phyloP scores from a whole-genome alignment of 2,329 filamentous ascomycete genomes.

The Neofusicoccum laricinum region DNA sequence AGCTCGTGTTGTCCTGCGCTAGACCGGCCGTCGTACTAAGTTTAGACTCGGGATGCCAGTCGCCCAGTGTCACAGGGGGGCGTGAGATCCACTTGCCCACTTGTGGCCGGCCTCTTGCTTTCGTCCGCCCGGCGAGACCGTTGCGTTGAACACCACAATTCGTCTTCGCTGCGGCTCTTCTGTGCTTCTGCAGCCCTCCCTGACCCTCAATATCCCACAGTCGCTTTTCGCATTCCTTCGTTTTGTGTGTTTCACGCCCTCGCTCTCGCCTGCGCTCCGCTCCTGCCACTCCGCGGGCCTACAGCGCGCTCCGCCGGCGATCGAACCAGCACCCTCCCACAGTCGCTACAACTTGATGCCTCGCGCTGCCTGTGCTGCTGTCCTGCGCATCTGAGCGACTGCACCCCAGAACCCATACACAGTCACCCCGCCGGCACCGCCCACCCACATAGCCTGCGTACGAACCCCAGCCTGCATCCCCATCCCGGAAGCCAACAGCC shows the following conservation, averaged over 20 bases:
- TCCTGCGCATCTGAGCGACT: not conserved
- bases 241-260: not conserved
- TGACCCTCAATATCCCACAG: not conserved
- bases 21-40: constrained; percentile 11
- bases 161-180: constrained; percentile 9
- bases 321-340: constrained; percentile 3
- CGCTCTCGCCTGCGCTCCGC: not conserved
- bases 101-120: constrained; percentile 9
- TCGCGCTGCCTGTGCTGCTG: not conserved
- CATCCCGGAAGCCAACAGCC: not conserved
- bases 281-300: not conserved
- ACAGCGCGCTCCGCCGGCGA: not conserved
- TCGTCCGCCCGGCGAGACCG: constrained; percentile 10
- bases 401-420: not conserved
- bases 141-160: constrained; percentile 12
- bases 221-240: constrained; percentile 3
- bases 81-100: constrained; percentile 12
- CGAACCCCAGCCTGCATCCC: not conserved
- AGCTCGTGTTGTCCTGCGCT: constrained; percentile 13
- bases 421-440: not conserved
- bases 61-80: constrained; percentile 10
- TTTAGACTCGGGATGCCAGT: constrained; percentile 10
- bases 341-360: constrained; percentile 11
- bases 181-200: not conserved
- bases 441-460: not conserved